Evolutionary conservation across 106 monocot genomes (phyloP).

Genomic region (Dendrobium huoshanense): DNA sequence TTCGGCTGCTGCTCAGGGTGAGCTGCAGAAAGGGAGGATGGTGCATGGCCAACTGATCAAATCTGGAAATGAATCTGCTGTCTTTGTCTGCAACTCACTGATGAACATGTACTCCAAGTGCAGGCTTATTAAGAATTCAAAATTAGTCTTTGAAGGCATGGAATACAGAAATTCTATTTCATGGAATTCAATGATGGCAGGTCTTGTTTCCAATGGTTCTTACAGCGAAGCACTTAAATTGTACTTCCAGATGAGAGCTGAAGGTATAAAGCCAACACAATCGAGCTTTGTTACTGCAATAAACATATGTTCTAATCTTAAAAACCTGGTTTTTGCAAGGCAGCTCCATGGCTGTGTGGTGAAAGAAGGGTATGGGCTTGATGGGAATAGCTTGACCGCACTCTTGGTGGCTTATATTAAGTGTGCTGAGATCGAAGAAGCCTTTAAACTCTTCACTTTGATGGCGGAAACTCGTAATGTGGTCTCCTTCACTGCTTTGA

Average conservation of each 20-base stretch:
- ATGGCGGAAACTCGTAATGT: constrained; percentile 32
- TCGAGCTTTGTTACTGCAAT: constrained; percentile 54
- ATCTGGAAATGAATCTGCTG: constrained; percentile 27
- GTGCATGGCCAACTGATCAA: constrained; percentile 38
- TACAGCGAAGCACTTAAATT: constrained; percentile 44
- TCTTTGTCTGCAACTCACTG: constrained; percentile 58
- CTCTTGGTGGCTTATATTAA: constrained; percentile 57
- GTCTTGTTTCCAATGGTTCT: constrained; percentile 41
- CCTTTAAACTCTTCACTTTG: constrained; percentile 38
- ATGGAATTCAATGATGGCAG: constrained; percentile 75
- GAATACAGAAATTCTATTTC: constrained; percentile 37
- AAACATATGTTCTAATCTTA: constrained; percentile 57
- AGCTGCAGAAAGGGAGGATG: constrained; percentile 23
- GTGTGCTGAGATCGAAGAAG: constrained; percentile 32
- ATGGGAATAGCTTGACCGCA: constrained; percentile 38
- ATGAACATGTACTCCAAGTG: constrained; percentile 87
- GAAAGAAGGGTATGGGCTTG: constrained; percentile 47
- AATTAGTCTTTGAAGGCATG: constrained; percentile 46
- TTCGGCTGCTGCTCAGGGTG: constrained; percentile 28
- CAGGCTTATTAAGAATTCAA: constrained; percentile 23
- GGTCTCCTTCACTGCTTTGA: constrained; percentile 85
- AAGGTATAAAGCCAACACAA: constrained; percentile 28
- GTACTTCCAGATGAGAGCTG: constrained; percentile 40
- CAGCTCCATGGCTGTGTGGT: constrained; percentile 60
- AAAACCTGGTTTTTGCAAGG: constrained; percentile 23